Evolutionary conservation across 2,329 filamentous ascomycete genomes (phyloP).

Genomic region (Aureobasidium leucospermi): DNA sequence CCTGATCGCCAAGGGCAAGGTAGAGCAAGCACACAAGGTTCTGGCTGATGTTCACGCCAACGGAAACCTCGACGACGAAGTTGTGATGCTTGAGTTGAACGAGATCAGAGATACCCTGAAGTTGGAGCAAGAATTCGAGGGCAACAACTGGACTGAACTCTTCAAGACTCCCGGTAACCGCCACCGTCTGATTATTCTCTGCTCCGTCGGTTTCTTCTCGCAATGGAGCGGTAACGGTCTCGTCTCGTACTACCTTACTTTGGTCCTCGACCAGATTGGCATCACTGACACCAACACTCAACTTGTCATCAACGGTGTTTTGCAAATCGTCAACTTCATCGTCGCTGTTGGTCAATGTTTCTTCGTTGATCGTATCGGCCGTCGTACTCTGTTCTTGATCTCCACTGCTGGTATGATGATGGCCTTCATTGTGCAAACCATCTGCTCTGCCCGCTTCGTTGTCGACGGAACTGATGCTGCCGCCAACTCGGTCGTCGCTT

Average conservation of each 20-base stretch:
- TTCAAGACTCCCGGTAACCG: conserved; percentile 47
- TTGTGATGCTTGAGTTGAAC: conserved; percentile 42
- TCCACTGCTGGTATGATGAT: conserved; percentile 34
- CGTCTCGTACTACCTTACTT: conserved; percentile 35
- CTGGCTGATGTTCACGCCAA: conserved; percentile 48
- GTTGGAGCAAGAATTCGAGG: conserved; percentile 42
- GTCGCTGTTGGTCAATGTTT: conserved; percentile 41
- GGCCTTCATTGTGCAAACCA: conserved; percentile 36
- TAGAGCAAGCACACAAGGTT: conserved; percentile 44
- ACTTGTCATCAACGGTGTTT: conserved; percentile 37
- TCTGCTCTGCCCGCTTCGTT: conserved; percentile 21
- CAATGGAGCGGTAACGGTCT: conserved; percentile 52
- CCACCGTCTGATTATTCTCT: conserved; percentile 46
- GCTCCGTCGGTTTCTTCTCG: conserved; percentile 48
- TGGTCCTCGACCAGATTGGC: conserved; percentile 30
- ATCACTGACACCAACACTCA: conserved; percentile 30
- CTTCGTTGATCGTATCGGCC: conserved; percentile 29
- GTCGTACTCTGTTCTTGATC: conserved; percentile 29
- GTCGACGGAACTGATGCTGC: conserved; percentile 19
- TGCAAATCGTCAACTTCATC: conserved; percentile 57
- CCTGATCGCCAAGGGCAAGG: conserved; percentile 46
- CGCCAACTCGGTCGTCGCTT: conserved; percentile 27
- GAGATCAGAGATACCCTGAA: conserved; percentile 45
- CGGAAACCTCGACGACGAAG: conserved; percentile 35
- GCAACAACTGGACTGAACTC: conserved; percentile 40